These are phyloP conservation scores for Prunus armeniaca DNA, from an alignment of 306 rosid genomes.

Conservation along the genomic window DNA sequence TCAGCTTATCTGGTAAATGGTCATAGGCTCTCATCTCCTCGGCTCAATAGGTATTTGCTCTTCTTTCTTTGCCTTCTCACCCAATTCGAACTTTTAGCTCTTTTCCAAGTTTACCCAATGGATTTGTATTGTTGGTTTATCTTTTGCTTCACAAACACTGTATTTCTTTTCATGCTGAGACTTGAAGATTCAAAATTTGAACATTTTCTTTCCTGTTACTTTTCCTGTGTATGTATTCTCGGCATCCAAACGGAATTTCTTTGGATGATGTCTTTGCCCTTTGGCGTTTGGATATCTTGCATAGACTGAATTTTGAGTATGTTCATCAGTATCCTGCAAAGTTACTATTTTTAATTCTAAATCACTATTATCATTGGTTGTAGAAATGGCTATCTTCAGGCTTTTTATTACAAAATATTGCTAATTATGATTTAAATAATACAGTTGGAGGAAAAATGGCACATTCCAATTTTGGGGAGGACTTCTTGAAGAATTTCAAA, in stretches of 20 bases:
- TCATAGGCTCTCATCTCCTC: background rate
- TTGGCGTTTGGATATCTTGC: background rate
- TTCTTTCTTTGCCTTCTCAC: background rate
- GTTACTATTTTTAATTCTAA: background rate
- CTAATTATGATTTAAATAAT: background rate
- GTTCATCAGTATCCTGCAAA: background rate
- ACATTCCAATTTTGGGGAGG: conserved; percentile 25
- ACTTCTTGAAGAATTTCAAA: conserved; percentile 43
- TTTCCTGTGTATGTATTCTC: background rate
- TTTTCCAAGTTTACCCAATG: background rate
- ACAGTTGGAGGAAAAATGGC: conserved; percentile 46
- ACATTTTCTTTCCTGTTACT: no score
- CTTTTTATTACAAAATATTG: background rate
- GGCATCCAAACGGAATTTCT: background rate
- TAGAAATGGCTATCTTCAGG: background rate
- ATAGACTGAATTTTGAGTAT: background rate
- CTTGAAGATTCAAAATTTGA: no score
- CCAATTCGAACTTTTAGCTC: background rate
- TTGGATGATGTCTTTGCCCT: background rate
- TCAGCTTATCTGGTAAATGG: background rate
- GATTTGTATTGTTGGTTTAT: background rate
- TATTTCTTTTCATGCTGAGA: no score
- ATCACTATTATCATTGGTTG: background rate
- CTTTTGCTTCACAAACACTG: no score
- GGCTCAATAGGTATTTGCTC: background rate